Percentiles rank a stretch among this genome's conserved stretches.
phyloP scores from a whole-genome alignment of 306 rosid species.

The Vigna mungo region DNA sequence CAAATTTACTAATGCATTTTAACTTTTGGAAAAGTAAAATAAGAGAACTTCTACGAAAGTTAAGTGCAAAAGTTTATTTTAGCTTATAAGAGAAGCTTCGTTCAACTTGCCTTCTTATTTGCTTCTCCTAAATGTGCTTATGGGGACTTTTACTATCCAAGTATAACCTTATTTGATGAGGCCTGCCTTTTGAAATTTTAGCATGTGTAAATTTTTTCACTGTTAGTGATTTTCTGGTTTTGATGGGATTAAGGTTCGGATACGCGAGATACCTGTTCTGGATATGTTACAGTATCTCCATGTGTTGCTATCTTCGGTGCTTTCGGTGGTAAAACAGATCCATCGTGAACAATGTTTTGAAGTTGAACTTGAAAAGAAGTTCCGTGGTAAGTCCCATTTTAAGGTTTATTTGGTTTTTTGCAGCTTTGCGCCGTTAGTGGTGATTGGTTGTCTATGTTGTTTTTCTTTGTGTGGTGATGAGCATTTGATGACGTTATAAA shows the following conservation, averaged over 20 bases:
- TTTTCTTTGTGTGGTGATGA: conserved; percentile 10
- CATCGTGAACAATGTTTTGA: conserved; percentile 84
- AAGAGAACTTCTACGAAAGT: neutral
- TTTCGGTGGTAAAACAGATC: conserved; percentile 87
- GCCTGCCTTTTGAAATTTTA: conserved; percentile 34
- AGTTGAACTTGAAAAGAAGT: conserved; percentile 86
- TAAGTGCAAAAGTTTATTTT: neutral
- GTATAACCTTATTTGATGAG: conserved; percentile 13
- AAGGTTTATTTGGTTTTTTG: conserved; percentile 35
- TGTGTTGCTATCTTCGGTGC: conserved; percentile 79
- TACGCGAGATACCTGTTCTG: conserved; percentile 80
- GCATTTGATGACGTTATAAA: conserved; percentile 43
- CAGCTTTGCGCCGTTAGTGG: conserved; percentile 20
- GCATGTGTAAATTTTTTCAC: conserved; percentile 20
- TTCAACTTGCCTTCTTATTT: neutral
- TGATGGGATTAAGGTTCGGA: conserved; percentile 72
- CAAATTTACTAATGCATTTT: neutral
- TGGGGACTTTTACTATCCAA: neutral
- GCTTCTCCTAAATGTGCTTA: neutral
- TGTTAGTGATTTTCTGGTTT: conserved; percentile 37
- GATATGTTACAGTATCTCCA: conserved; percentile 86
- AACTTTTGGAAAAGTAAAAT: neutral
- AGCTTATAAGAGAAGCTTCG: neutral
- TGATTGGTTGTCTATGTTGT: conserved; percentile 37
- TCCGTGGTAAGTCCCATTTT: conserved; percentile 68